Evolutionary conservation across 2,329 filamentous ascomycete species (phyloP).

Genomic region (Alternaria longipes): DNA sequence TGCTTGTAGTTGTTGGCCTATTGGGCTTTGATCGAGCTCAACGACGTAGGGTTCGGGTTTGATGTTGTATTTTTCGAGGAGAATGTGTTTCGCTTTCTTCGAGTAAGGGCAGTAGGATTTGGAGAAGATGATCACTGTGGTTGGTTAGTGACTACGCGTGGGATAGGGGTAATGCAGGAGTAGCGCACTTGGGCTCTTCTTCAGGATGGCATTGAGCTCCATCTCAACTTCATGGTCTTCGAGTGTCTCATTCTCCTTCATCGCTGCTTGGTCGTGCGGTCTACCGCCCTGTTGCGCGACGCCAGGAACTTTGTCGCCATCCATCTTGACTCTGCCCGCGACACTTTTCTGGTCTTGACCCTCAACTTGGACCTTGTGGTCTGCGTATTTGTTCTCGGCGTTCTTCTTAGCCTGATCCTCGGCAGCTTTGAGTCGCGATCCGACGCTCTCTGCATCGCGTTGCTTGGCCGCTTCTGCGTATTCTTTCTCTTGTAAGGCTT

Average conservation of each 20-base stretch:
- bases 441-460: slow-evolving; percentile 64
- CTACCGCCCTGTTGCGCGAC: slow-evolving; percentile 58
- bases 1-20: slow-evolving; percentile 77
- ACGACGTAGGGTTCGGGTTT: slow-evolving; percentile 85
- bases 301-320: slow-evolving; percentile 48
- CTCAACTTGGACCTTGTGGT: slow-evolving; percentile 51
- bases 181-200: slow-evolving; percentile 77
- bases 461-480: slow-evolving; percentile 51
- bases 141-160: slow-evolving; percentile 14
- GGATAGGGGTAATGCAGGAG: not conserved
- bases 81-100: slow-evolving; percentile 81
- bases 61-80: slow-evolving; percentile 86
- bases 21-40: slow-evolving; percentile 83
- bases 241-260: slow-evolving; percentile 60
- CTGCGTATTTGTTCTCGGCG: slow-evolving; percentile 71
- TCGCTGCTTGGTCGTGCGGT: slow-evolving; percentile 50
- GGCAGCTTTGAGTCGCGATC: slow-evolving; percentile 71
- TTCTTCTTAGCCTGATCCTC: slow-evolving; percentile 74
- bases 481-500: slow-evolving; percentile 55
- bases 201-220: slow-evolving; percentile 81
- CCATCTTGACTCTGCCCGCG: slow-evolving; percentile 64
- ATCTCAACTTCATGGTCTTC: slow-evolving; percentile 72
- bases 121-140: slow-evolving; percentile 89
- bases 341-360: slow-evolving; percentile 58
- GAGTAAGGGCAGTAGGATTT: slow-evolving; percentile 93